phyloP scores from a whole-genome alignment of 495 filamentous ascomycete species.

The Apodospora peruviana region DNA sequence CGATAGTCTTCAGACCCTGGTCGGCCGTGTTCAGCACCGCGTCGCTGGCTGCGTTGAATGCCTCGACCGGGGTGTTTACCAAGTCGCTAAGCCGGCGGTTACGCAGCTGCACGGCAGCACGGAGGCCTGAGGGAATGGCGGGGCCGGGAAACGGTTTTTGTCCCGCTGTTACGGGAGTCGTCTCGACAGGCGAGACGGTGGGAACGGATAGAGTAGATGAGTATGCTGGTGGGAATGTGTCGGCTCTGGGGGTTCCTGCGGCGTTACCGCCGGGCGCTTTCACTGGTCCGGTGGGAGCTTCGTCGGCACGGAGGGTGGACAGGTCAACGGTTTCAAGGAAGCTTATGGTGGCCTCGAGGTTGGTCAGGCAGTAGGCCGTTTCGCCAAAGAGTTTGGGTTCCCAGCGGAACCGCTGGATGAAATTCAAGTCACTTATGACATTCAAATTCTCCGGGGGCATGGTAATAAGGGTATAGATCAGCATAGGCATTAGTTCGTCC shows the following conservation, averaged over 20 bases:
- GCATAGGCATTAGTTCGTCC: conserved; percentile 91
- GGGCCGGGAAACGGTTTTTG: conserved; percentile 29
- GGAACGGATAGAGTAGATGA: conserved; percentile 24
- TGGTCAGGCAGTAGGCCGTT: conserved; percentile 92
- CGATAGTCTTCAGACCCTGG: conserved; percentile 82
- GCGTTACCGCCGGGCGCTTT: conserved; percentile 48
- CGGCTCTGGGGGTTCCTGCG: conserved; percentile 41
- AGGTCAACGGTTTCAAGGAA: conserved; percentile 98
- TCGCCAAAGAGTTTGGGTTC: conserved; percentile 84
- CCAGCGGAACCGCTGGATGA: conserved; percentile 90
- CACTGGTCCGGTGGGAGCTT: conserved; percentile 54
- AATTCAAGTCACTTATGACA: conserved; percentile 86
- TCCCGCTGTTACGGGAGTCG: conserved; percentile 31
- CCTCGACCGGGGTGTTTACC: conserved; percentile 73
- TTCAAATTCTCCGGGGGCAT: conserved; percentile 81
- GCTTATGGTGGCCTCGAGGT: conserved; percentile 88
- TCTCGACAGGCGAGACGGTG: neutral
- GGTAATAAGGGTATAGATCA: conserved; percentile 92
- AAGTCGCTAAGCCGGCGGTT: conserved; percentile 71
- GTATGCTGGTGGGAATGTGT: conserved; percentile 47
- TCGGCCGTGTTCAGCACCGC: conserved; percentile 82
- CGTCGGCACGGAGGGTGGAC: conserved; percentile 82
- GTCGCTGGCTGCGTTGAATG: conserved; percentile 76
- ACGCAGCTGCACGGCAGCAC: conserved; percentile 38
- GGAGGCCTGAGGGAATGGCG: conserved; percentile 32